Conservation (phyloP, 2,329 filamentous ascomycete genomes). For the Fusarium equiseti region DNA sequence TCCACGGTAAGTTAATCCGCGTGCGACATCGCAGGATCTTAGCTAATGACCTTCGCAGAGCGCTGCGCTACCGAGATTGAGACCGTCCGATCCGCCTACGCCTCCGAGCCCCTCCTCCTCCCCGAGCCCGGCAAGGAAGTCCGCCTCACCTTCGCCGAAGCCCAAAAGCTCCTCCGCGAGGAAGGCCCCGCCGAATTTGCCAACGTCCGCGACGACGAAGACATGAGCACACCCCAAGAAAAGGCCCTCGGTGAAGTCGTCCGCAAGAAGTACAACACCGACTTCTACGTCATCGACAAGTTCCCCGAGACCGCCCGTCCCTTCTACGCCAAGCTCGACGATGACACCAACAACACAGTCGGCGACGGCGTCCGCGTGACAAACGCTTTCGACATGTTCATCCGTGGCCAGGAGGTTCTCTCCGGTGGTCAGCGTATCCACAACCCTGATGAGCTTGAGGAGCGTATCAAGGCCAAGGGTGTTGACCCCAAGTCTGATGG, state of each 20-base stretch:
- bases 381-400: conserved; percentile 84
- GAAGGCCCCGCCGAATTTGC: conserved; percentile 75
- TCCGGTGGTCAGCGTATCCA: conserved; percentile 94
- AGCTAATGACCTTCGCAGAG: conserved; percentile 48
- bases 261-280: conserved; percentile 88
- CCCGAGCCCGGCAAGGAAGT: conserved; percentile 80
- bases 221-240: conserved; percentile 84
- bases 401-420: conserved; percentile 92
- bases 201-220: conserved; percentile 80
- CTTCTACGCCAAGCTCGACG: conserved; percentile 87
- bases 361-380: conserved; percentile 61
- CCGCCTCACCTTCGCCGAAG: conserved; percentile 82
- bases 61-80: conserved; percentile 79
- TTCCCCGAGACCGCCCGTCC: conserved; percentile 90
- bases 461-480: conserved; percentile 81
- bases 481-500: conserved; percentile 79
- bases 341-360: conserved; percentile 67
- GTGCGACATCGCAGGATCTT: too few species aligned
- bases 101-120: conserved; percentile 81
- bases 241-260: conserved; percentile 90
- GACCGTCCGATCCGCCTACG: conserved; percentile 77
- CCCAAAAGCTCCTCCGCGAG: conserved; percentile 79
- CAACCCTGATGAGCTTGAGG: conserved; percentile 78
- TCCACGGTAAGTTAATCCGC: conserved; percentile 54
- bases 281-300: conserved; percentile 98